Base-by-base conservation (phyloP, 2,329 filamentous ascomycete species). In the Aspergillus novofumigatus region DNA sequence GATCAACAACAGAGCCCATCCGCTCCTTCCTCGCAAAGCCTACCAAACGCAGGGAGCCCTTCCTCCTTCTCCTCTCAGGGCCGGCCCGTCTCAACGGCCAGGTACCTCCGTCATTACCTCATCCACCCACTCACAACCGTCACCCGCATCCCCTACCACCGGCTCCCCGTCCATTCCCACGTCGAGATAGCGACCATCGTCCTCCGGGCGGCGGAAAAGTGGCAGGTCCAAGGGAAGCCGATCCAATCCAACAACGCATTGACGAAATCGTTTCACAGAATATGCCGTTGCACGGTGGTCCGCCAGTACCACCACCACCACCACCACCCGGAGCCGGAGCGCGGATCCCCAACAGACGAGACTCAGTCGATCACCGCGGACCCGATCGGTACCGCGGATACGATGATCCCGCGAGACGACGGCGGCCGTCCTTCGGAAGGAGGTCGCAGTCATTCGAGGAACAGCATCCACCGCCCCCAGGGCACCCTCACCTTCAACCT, bases 231-330 rank as follows among this genome's bases (percentile, higher is more conserved):
- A 51, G 49, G 26, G 49, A 54, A n/a, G 8, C 58, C 17, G 71
- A 75, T 51, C 65, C 70, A 10, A 67, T 75, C 45, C 72, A 74
- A 53, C 69, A 69, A 56, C 68, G 70, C 9, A 75, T 75, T 51
- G 72, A 75, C 51, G 65, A 70, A 54, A 74, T 75, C 51, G 68
- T 74, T 25, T 62, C 67, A 47, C 63, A 68, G 47, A 66, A 65
- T 52, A 58, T 66, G 56, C 42, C 64, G 49, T 29, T 58, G 32
- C 52, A 49, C 23, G 42, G 56, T 28, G 25, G 11, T 38, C 49
- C 51, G 23, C 49, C 48, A 53, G 58, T 9, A 52, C 41, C 35
- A 29, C 44, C 29, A 28, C 28, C 53, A 52, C 41, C 35, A 29
- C 44, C 29, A 28, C 28, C 53, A 7, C 21, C 41, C 26, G 23